Evolutionary conservation across 169 alveolate genomes (phyloP).

Genomic region (Plasmodium cynomolgi): DNA sequence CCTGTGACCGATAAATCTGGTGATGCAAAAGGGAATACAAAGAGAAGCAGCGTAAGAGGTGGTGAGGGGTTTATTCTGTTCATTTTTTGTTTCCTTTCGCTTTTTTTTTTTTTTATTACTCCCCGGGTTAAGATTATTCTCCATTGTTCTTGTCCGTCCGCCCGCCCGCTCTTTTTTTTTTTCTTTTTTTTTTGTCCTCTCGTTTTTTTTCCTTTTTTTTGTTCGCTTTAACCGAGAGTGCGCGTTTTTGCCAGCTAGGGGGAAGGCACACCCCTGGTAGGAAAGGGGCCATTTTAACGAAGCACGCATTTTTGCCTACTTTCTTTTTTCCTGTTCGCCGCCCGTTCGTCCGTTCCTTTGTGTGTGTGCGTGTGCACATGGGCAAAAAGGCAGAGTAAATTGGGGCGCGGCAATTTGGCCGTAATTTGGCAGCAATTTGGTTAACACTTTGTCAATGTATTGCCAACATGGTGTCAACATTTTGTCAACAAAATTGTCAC

Average conservation of each 20-base stretch:
- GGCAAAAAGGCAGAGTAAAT: neutral
- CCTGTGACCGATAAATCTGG: neutral
- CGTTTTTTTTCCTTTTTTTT: conserved; percentile 11
- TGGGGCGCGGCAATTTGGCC: neutral
- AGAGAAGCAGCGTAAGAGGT: neutral
- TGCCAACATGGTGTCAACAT: neutral
- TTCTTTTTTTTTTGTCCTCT: neutral
- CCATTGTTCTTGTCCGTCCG: neutral
- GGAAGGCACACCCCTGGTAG: neutral
- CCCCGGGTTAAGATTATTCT: neutral
- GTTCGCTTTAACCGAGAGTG: neutral
- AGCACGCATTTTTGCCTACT: neutral
- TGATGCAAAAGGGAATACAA: neutral
- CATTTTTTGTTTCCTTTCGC: neutral
- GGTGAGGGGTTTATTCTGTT: neutral
- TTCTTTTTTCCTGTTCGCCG: neutral
- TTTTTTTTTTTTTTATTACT: neutral
- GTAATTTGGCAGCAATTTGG: neutral
- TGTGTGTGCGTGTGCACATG: conserved; percentile 31
- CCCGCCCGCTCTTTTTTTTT: neutral
- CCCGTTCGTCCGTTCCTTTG: conserved; percentile 8
- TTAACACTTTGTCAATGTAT: neutral
- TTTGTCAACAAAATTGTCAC: neutral
- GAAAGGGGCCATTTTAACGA: neutral
- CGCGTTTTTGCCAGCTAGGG: neutral